Conservation (phyloP, 176 grass and related monocot genomes). For the Otatea glauca region DNA sequence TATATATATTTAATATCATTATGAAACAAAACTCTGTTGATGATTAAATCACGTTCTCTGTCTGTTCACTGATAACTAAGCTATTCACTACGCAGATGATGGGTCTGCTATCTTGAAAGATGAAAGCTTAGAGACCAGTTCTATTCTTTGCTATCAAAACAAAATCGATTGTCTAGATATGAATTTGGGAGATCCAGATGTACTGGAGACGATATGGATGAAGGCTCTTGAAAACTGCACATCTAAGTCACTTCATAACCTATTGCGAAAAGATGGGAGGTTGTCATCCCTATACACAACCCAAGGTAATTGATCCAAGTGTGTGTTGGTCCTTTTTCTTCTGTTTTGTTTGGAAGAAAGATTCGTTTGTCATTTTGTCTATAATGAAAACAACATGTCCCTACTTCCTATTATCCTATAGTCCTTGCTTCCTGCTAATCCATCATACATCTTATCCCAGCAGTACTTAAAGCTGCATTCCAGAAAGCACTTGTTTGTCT, state of each 20-base stretch:
- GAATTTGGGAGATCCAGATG: constrained; percentile 73
- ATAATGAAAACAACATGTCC: not conserved
- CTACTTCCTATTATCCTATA: constrained; percentile 22
- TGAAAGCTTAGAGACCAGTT: constrained; percentile 58
- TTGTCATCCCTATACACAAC: constrained; percentile 71
- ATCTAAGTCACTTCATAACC: constrained; percentile 54
- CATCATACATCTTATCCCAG: constrained; percentile 33
- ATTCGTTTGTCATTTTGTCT: constrained; percentile 37
- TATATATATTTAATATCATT: not conserved
- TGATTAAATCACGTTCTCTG: not conserved
- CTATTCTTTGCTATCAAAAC: constrained; percentile 58
- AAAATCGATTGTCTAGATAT: constrained; percentile 55
- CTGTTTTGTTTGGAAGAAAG: constrained; percentile 19
- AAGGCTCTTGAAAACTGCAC: constrained; percentile 80
- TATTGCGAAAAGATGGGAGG: constrained; percentile 73
- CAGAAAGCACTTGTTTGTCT: constrained; percentile 48
- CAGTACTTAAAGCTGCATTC: constrained; percentile 23
- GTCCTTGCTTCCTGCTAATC: constrained; percentile 19
- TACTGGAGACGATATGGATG: constrained; percentile 72
- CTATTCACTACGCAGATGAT: constrained; percentile 60
- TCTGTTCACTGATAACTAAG: constrained; percentile 30
- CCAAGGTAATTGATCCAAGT: constrained; percentile 66
- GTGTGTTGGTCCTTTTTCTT: constrained; percentile 10
- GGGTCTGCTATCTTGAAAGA: constrained; percentile 52
- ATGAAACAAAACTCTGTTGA: not conserved